Base-by-base conservation (phyloP, 192 early-diverging fungal genomes). In the Gamsiella multidivaricata region DNA sequence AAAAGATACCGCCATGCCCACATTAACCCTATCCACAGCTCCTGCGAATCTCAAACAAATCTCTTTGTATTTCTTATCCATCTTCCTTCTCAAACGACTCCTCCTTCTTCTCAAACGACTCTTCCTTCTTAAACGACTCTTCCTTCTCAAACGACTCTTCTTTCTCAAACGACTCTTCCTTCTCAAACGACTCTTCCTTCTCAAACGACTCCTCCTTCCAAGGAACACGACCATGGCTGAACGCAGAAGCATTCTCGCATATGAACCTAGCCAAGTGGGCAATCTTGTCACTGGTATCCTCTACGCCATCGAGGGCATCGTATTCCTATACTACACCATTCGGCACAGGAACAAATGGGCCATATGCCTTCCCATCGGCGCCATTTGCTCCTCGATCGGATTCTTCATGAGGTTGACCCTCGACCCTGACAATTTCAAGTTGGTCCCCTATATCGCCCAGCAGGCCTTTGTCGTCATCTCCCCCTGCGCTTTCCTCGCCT, bases 301-400 rank as follows among this genome's bases (percentile, higher is more conserved):
- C 9, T 72, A 72, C 37, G 20, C 33, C 3, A 20, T 64, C 37
- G 36, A 52, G 2, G 61, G 70, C 2, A 1, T 58, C n/a, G 14
- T 45, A 0, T 64, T 58, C 54, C 52, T 37, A 0, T 64, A 41
- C 26, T 1, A 64, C 34, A 43, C 56, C 36, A 4, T 9, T 46
- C 36, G 36, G n/a, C 33, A 58, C 36, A 55, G 51, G 4, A 33
- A 56, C 54, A 63, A 52, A 3, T 72, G 70, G 70, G 70, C 70
- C 11, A 12, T 72, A 25, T 72, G 70, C 42, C 70, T 72, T 22
- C 70, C 70, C 20, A 41, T 58, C 37, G 70, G 70, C 7, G 70
- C 70, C 17, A 3, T 72, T n/a, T 53, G 46, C 20, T 72, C 54
- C 6, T 25, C 43, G 6, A 2, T 58, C 29, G 70, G 70, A 5